phyloP scores from a whole-genome alignment of 768 basidiomycete genomes.

The Tubosaeta sp. region DNA sequence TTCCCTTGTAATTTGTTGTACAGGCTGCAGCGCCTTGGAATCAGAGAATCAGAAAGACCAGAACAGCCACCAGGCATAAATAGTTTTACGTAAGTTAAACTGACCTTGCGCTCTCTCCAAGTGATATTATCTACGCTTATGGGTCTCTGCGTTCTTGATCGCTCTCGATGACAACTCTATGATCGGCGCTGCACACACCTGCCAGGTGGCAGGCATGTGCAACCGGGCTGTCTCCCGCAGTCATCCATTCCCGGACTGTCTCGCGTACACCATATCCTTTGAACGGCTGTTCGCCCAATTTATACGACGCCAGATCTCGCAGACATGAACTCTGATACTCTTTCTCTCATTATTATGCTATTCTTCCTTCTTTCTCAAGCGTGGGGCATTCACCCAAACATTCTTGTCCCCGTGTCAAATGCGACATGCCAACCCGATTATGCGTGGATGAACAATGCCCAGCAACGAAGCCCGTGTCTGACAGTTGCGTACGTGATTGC shows the following conservation, averaged over 20 bases:
- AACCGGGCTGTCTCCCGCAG: background rate
- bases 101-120: no score
- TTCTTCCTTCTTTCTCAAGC: conserved; percentile 2
- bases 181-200: conserved; percentile 7
- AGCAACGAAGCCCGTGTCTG: conserved; percentile 19
- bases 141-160: background rate
- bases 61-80: no score
- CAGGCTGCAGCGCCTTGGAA: no score
- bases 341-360: background rate
- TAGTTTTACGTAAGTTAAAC: no score
- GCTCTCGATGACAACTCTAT: background rate
- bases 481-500: conserved; percentile 30
- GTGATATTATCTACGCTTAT: no score
- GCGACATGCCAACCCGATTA: conserved; percentile 17
- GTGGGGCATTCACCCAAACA: conserved; percentile 6
- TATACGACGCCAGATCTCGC: background rate
- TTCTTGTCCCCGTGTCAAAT: conserved; percentile 8
- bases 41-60: no score
- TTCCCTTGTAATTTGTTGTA: no score
- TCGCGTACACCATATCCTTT: background rate
- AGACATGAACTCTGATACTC: conserved; percentile 3
- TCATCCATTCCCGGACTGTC: background rate
- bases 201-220: conserved; percentile 1
- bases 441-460: conserved; percentile 25
- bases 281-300: background rate